Percentiles rank a stretch among this genome's conserved stretches.
These are phyloP conservation scores for Solanum chmielewskii DNA, from an alignment of 257 asterid species.

Conservation along the genomic window DNA sequence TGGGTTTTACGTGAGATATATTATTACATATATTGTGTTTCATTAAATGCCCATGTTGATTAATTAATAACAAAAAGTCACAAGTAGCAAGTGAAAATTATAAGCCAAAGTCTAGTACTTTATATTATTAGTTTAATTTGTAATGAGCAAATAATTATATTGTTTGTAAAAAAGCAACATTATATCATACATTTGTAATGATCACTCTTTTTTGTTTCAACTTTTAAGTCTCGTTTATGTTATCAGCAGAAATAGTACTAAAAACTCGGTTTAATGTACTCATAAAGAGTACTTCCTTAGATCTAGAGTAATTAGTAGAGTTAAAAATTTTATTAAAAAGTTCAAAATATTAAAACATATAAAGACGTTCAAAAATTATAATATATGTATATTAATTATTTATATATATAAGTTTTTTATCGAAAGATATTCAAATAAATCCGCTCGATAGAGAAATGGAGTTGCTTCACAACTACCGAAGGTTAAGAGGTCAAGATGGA, in stretches of 20 bases:
- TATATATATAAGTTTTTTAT: not conserved
- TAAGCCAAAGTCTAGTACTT: not conserved
- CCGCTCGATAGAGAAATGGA: not conserved
- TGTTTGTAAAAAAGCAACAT: not conserved
- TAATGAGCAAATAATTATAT: not conserved
- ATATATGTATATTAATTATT: not conserved
- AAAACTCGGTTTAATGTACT: too few species aligned
- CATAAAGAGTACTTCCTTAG: too few species aligned
- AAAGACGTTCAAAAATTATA: too few species aligned
- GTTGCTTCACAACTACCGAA: not conserved
- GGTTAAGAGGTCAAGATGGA: not conserved
- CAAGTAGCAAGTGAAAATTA: not conserved
- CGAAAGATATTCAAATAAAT: fast-evolving
- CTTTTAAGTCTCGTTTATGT: not conserved
- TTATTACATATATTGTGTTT: not conserved
- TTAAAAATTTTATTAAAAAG: too few species aligned
- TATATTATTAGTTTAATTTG: not conserved
- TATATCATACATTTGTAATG: not conserved
- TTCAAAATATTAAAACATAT: fast-evolving
- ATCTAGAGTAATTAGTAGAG: fast-evolving
- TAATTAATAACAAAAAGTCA: not conserved
- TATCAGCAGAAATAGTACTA: not conserved
- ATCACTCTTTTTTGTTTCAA: not conserved
- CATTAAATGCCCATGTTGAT: not conserved
- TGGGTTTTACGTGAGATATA: not conserved